Conservation (phyloP, 352 stramenopile species). For the Lagenidium sp. region DNA sequence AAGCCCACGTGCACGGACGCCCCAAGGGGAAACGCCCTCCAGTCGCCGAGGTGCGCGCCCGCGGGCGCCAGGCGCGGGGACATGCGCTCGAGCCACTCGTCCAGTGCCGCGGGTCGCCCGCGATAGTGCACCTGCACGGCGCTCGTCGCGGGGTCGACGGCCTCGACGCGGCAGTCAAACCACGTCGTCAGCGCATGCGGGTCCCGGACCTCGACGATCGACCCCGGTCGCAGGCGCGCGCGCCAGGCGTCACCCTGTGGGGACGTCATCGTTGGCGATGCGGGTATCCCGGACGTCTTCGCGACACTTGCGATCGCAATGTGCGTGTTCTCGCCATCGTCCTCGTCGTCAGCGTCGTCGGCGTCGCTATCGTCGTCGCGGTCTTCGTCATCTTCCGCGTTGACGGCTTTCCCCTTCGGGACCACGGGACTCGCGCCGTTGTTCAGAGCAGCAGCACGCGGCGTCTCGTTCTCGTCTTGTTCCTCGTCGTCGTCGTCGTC, state of each 20-base stretch:
- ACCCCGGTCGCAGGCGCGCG: conserved; percentile 4
- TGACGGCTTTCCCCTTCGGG: background rate
- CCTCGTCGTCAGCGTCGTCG: background rate
- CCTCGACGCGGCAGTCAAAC: conserved; percentile 27
- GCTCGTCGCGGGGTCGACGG: conserved; percentile 33
- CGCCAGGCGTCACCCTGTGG: conserved; percentile 5
- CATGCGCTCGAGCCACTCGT: conserved; percentile 85
- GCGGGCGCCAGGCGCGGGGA: conserved; percentile 78
- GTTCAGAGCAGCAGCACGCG: background rate
- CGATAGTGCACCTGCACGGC: conserved; percentile 86
- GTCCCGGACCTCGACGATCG: conserved; percentile 16
- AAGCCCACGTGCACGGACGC: conserved; percentile 14
- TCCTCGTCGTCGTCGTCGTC: background rate
- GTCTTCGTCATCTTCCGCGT: background rate
- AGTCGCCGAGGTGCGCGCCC: conserved; percentile 31
- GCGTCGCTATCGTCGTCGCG: background rate
- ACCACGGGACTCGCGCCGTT: background rate
- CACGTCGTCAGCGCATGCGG: no score
- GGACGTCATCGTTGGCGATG: no score
- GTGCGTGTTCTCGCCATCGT: background rate
- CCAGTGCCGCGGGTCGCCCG: conserved; percentile 84
- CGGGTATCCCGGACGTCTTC: no score
- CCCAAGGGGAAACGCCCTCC: conserved; percentile 11
- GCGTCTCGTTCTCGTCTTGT: background rate
- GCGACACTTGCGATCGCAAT: background rate